Evolutionary conservation across 179 eudicot species (phyloP).

Genomic region (Camellia oleifera): DNA sequence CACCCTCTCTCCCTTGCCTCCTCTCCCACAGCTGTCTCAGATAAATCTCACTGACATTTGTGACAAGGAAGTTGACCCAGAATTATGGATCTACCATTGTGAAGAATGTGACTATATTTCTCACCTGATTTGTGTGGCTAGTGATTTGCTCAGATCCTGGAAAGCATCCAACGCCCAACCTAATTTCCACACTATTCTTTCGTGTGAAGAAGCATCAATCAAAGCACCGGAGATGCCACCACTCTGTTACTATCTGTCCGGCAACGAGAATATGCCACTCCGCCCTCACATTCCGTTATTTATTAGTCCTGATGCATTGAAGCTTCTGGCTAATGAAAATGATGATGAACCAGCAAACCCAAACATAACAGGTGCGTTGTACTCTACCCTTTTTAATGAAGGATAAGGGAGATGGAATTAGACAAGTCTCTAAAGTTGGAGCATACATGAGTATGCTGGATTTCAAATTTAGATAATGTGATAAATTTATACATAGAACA

Average conservation of each 20-base stretch:
- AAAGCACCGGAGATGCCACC: neutral
- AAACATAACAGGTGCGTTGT: neutral
- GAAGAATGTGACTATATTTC: neutral
- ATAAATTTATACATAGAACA: too few species aligned
- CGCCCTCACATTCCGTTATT: neutral
- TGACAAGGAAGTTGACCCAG: constrained; percentile 6
- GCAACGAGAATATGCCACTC: neutral
- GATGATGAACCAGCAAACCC: neutral
- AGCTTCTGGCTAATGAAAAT: neutral
- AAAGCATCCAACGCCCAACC: neutral
- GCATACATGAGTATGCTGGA: too few species aligned
- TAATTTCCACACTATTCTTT: neutral
- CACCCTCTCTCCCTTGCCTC: neutral
- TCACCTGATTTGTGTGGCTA: constrained; percentile 12
- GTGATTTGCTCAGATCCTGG: neutral
- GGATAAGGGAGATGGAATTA: too few species aligned
- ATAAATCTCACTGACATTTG: neutral
- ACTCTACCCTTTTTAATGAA: neutral
- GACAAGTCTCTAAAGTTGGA: too few species aligned
- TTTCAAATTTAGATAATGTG: too few species aligned
- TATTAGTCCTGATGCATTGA: neutral
- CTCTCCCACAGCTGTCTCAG: neutral
- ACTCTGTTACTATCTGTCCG: neutral
- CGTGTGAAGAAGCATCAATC: neutral
- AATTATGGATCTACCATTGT: constrained; percentile 9